A percentile compares a stretch with the other conserved stretches of the same genome.
phyloP scores from a whole-genome alignment of 257 asterid species.

The Verbascum thapsus region DNA sequence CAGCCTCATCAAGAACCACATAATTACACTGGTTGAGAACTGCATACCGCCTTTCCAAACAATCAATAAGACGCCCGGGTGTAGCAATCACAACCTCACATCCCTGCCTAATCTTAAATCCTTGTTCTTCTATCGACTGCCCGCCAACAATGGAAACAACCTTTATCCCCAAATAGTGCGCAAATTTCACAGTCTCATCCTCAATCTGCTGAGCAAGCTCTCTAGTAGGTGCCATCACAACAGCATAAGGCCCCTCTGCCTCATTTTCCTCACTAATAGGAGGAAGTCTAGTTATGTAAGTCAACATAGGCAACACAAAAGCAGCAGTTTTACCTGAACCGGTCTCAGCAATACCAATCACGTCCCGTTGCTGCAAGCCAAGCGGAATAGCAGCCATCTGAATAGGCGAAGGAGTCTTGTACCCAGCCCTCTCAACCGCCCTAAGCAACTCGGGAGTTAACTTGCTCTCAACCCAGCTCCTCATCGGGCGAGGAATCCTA shows the following conservation, averaged over 20 bases:
- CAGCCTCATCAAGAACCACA: conserved; percentile 65
- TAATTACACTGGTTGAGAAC: conserved; percentile 62
- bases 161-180: conserved; percentile 52
- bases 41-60: conserved; percentile 55
- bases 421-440: conserved; percentile 59
- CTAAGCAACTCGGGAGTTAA: conserved; percentile 45
- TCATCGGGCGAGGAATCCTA: conserved; percentile 62
- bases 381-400: conserved; percentile 62
- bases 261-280: conserved; percentile 51
- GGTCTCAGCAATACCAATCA: conserved; percentile 57
- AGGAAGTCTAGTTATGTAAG: conserved; percentile 55
- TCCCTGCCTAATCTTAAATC: conserved; percentile 54
- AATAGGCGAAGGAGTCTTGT: conserved; percentile 54
- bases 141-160: conserved; percentile 65
- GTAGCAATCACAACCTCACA: conserved; percentile 68
- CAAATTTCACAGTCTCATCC: conserved; percentile 52
- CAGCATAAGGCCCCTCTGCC: conserved; percentile 59
- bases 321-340: conserved; percentile 71
- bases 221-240: conserved; percentile 56
- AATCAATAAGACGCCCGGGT: conserved; percentile 62
- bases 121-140: conserved; percentile 62
- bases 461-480: conserved; percentile 59
- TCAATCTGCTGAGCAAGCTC: conserved; percentile 59
- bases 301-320: conserved; percentile 64
- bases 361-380: conserved; percentile 55